Evolutionary conservation across 78 protist species (phyloP), one percentile per base, ranked within the genome.

Genomic region (Dictyostelium capitatum): DNA sequence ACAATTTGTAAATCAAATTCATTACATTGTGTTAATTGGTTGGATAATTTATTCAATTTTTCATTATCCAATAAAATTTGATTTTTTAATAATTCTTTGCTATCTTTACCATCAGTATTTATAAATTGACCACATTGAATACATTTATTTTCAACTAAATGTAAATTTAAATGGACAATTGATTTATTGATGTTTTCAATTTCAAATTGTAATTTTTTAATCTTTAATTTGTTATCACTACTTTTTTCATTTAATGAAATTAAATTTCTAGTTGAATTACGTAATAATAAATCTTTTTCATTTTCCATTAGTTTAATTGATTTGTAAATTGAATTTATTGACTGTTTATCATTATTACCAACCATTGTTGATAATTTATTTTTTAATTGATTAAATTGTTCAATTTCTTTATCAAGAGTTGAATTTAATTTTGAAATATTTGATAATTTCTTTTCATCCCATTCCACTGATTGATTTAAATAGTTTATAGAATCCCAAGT

Each of bases 401-500:
- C 15, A 48, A n/a, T 48, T 23, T 50, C 23, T 28, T 75, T 75
- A 12, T 43, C 25, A n/a, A 75, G 25, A 28, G 17, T n/a, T 75
- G 48, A n/a, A 75, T 37, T 74, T 46, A 46, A n/a, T 46, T 7
- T 47, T 46, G 20, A n/a, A 17, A 46, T 19, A 50, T 43, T 75
- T 12, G 7, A 7, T 11, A 54, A 20, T 79, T 28, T n/a, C 10
- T 32, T 41, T 43, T 80, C 43, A 32, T 12, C n/a, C 43, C 62
- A 23, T 30, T 43, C 73, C 28, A 11, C 17, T 41, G 74, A 67
- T 81, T 43, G 43, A 32, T 32, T 32, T 47, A 17, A n/a, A 57
- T 43, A 85, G 23, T 85, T 83, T 19, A 85, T 72, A 19, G 70
- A 43, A 6, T 19, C 2, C 93, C 93, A 87, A 37, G 93, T 87